Evolutionary conservation across 225 moss, liverwort and hornwort genomes (phyloP).

Genomic region (Lunularia cruciata): DNA sequence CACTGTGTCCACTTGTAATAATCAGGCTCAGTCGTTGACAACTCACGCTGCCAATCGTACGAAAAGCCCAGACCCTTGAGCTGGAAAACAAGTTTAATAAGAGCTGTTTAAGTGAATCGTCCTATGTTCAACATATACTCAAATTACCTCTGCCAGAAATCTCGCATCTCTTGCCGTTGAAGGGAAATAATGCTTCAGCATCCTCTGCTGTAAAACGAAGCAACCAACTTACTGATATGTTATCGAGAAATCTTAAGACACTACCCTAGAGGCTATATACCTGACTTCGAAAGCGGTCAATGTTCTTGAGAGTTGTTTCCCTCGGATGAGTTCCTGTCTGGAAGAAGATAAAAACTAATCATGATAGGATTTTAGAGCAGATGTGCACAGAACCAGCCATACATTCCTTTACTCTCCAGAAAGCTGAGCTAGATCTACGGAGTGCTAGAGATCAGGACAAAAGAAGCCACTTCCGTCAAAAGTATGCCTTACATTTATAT

Average conservation of each 20-base stretch:
- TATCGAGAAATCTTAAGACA: too few species aligned
- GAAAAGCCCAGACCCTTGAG: slow-evolving; percentile 92
- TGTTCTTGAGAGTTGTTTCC: slow-evolving; percentile 79
- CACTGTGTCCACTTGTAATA: slow-evolving; percentile 99
- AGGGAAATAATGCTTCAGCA: too few species aligned
- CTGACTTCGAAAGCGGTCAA: slow-evolving; percentile 85
- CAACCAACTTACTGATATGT: too few species aligned
- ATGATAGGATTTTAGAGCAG: neutral
- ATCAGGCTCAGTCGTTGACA: slow-evolving; percentile 93
- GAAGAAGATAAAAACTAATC: slow-evolving; percentile 13
- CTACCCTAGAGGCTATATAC: slow-evolving; percentile 35
- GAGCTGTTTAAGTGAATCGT: too few species aligned
- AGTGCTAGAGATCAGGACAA: neutral
- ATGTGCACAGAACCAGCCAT: neutral
- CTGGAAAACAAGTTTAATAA: slow-evolving; percentile 38
- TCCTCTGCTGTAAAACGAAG: too few species aligned
- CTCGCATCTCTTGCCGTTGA: too few species aligned
- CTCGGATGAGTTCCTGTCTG: slow-evolving; percentile 99
- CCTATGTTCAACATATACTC: too few species aligned
- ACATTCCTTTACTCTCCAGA: neutral
- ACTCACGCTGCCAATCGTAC: slow-evolving; percentile 95
- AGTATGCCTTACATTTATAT: too few species aligned
- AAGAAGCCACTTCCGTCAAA: neutral
- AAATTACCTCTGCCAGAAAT: too few species aligned
- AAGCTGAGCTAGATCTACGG: neutral